These are phyloP conservation scores for Sporothrix variecibatus DNA, from an alignment of 2,329 filamentous ascomycete species.

Conservation along the genomic window DNA sequence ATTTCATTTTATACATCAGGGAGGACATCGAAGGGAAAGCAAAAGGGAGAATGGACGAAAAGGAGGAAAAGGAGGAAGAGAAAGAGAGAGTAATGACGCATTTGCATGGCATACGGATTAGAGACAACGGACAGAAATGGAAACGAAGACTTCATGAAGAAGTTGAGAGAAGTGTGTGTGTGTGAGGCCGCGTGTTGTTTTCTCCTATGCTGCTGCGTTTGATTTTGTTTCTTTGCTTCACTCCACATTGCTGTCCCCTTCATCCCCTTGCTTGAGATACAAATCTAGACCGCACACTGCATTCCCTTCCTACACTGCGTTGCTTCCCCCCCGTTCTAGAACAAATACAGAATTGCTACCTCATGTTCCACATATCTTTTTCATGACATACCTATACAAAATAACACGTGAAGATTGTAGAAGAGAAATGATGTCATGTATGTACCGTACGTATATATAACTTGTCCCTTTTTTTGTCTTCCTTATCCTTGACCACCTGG, in stretches of 20 bases:
- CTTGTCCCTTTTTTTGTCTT: background rate
- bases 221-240: background rate
- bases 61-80: background rate
- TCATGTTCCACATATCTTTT: background rate
- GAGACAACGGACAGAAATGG: background rate
- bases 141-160: background rate
- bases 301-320: background rate
- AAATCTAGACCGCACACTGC: background rate
- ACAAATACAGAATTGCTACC: background rate
- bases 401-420: background rate
- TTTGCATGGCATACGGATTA: constrained; percentile 19
- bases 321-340: background rate
- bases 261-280: background rate
- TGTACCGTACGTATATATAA: background rate
- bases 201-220: background rate
- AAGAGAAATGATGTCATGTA: constrained; percentile 2
- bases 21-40: background rate
- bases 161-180: background rate
- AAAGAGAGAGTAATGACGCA: constrained; percentile 1
- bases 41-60: background rate
- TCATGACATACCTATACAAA: background rate
- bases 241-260: background rate
- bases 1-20: background rate
- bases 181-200: background rate
- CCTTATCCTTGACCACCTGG: background rate